Evolutionary conservation across 441 rosid genomes (phyloP), one percentile per base, ranked within the genome.

Genomic region (Melastoma candidum): DNA sequence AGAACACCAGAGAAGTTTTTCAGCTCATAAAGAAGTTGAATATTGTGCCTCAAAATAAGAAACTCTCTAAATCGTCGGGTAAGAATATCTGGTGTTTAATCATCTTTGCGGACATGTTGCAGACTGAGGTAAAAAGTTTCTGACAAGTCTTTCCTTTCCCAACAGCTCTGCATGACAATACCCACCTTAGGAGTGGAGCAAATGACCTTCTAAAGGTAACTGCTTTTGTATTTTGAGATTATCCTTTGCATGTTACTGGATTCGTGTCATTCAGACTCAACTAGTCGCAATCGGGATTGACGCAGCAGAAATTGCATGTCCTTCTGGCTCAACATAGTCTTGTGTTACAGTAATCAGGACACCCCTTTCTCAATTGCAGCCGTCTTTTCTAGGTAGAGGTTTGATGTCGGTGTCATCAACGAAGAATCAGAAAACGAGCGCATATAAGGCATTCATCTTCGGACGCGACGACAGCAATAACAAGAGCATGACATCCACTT

Each of bases 401-500:
- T 46, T 78, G 48, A 81, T 69, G 57, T 72, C 81, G 17, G 46
- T 71, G 49, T 76, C 95, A 62, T 78, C 80, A 47, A 58, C 74
- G 47, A 72, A 69, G 56, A 93, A 81, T 73, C 75, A 77, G 2
- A 87, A 83, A 59, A 63, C 84, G 46, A 69, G 75, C 66, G 48
- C 63, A 12, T 74, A 68, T 36, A 81, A 87, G 51, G 77, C 90
- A 48, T 93, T 82, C 68, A 69, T 88, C 66, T 86, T 93, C 58
- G 95, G 86, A 74, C 85, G 93, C 56, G 90, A 76, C 58, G 88
- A 79, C 72, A 77, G 77, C 69, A 76, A 64, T 49, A 77, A 68
- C 73, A 82, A 52, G 77, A 73, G 74, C 69, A 62, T 78, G 59
- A 62, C 58, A 53, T 54, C 77, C 54, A 54, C 55, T 27, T 52